Evolutionary conservation across 2,329 filamentous ascomycete genomes (phyloP), one percentile per base, ranked within the genome.

Genomic region (Didymella arachidicola): DNA sequence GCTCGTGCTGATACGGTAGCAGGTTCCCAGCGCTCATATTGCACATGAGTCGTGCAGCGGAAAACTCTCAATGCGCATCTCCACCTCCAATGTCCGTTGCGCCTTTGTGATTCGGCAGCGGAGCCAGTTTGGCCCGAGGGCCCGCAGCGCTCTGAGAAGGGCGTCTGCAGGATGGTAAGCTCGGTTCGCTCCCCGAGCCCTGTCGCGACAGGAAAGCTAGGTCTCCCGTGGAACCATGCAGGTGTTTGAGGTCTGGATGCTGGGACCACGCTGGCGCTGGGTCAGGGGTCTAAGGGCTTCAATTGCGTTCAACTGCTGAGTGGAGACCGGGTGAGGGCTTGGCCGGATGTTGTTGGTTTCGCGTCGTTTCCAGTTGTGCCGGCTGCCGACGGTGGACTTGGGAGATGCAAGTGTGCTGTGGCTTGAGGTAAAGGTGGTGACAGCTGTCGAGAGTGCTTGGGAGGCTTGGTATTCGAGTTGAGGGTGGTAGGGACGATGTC

Each of bases 381-480:
- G 60, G 42, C n/a, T 61, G 51, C 57, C 57, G 61, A 47, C 4
- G 38, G 11, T 48, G 43, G 39, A 43, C 29, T 39, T 41, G 19
- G 48, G 45, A 39, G 44, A 42, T 26, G 42, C 26, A 48, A 38
- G 25, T 25, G 39, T 26, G 30, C 30, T 47, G 43, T 58, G 49
- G 53, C 53, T 32, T 25, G 16, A 30, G 8, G 14, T 34, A 29
- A 25, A 25, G 36, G 32, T 43, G n/a, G 41, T 53, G 44, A 55
- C 55, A 57, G 26, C 27, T 60, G 42, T 52, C 49, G 36, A 26
- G 30, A 38, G 30, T 32, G 43, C 56, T 57, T 58, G 56, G 52
- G 29, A 39, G 41, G 52, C 49, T 52, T 61, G 51, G 39, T 55
- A 14, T 18, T 34, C 4, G 29, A 41, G 2, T 44, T 7, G 29